Evolutionary conservation across 169 alveolate species (phyloP).

Genomic region (Plasmodium sp.): DNA sequence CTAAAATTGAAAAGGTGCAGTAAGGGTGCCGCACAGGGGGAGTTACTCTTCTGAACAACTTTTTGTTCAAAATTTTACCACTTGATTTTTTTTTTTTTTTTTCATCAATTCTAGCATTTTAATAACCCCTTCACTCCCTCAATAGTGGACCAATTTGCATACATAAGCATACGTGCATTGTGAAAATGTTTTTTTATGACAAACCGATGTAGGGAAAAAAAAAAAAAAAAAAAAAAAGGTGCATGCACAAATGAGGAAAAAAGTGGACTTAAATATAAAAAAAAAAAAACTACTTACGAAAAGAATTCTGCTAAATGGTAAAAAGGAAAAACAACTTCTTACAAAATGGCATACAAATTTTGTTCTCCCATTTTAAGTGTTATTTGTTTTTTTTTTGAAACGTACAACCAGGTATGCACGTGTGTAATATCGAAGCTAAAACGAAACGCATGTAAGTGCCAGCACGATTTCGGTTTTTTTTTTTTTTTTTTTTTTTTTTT

Average conservation of each 20-base stretch:
- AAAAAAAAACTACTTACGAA: neutral
- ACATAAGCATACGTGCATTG: neutral
- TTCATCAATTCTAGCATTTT: neutral
- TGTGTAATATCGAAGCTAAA: neutral
- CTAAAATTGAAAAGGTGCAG: neutral
- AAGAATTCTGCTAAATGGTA: neutral
- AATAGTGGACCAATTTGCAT: neutral
- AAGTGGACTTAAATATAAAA: neutral
- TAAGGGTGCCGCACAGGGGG: neutral
- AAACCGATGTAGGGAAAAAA: neutral
- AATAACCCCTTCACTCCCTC: neutral
- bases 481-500: neutral
- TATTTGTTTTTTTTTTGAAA: neutral
- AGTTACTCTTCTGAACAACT: neutral
- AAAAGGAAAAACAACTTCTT: neutral
- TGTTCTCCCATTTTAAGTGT: neutral
- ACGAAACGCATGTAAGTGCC: neutral
- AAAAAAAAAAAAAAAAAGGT: neutral
- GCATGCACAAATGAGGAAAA: neutral
- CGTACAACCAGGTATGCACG: neutral
- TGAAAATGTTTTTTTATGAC: neutral
- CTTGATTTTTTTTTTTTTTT: neutral
- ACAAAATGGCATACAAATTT: neutral
- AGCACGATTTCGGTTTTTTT: neutral
- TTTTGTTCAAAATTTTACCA: neutral